These are phyloP conservation scores for Alisma plantagoaquatica DNA, from an alignment of 106 monocot genomes.

Conservation along the genomic window DNA sequence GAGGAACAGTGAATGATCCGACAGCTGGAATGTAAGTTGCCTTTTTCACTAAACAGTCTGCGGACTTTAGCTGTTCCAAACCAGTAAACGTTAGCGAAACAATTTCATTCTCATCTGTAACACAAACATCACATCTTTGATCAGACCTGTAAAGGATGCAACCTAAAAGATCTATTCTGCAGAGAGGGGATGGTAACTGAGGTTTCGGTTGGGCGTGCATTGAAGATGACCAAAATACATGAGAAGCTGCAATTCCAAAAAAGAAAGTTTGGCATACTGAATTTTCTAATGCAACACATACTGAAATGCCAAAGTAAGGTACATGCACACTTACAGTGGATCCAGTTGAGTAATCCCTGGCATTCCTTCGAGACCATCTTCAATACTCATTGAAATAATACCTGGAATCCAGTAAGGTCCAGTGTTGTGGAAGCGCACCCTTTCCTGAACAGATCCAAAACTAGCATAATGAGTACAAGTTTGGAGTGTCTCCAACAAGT, in stretches of 20 bases:
- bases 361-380: slow-evolving; percentile 49
- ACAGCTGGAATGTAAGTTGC: slow-evolving; percentile 33
- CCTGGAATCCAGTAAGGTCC: slow-evolving; percentile 52
- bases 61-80: slow-evolving; percentile 51
- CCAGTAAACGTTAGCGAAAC: not conserved
- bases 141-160: slow-evolving; percentile 89
- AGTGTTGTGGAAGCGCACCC: slow-evolving; percentile 56
- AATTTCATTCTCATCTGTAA: too few species aligned
- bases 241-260: too few species aligned
- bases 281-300: too few species aligned
- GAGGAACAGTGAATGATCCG: slow-evolving; percentile 51
- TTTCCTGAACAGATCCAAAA: slow-evolving; percentile 38
- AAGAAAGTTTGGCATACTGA: too few species aligned
- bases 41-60: slow-evolving; percentile 34
- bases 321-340: slow-evolving; percentile 35
- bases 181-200: slow-evolving; percentile 36
- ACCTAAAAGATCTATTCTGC: slow-evolving; percentile 28
- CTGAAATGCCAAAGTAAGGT: too few species aligned
- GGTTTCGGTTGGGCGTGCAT: slow-evolving; percentile 53
- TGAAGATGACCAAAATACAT: slow-evolving; percentile 53
- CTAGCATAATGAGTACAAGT: too few species aligned
- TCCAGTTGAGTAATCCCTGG: slow-evolving; percentile 66
- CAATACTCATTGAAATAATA: slow-evolving; percentile 76
- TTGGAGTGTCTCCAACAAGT: too few species aligned
- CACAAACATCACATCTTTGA: too few species aligned